These are phyloP conservation scores for Globisporangium alternatum DNA, from an alignment of 352 stramenopile species.

Conservation along the genomic window DNA sequence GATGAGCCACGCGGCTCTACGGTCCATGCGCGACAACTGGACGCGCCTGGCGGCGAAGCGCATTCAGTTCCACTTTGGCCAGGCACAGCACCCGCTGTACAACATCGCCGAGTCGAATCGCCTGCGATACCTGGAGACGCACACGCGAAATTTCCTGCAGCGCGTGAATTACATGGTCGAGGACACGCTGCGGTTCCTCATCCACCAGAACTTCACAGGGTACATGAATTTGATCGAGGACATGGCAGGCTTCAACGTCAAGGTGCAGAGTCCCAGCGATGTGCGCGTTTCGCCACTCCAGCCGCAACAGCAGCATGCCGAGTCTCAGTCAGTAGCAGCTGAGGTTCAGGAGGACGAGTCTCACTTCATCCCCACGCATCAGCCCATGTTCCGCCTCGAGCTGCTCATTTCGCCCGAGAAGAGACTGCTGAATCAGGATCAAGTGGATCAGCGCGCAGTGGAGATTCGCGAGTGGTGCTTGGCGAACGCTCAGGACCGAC, in stretches of 20 bases:
- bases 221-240: conserved; percentile 70
- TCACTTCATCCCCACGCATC: conserved; percentile 28
- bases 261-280: conserved; percentile 44
- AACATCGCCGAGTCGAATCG: conserved; percentile 68
- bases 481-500: conserved; percentile 47
- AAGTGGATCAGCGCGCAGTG: conserved; percentile 41
- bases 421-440: conserved; percentile 49
- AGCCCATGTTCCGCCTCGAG: conserved; percentile 73
- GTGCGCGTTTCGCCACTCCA: conserved; percentile 25
- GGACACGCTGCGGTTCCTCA: conserved; percentile 58
- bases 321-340: neutral
- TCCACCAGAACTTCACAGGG: conserved; percentile 63
- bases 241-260: conserved; percentile 60
- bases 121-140: conserved; percentile 59
- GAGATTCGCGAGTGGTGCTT: conserved; percentile 68
- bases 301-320: neutral
- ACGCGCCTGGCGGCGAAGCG: conserved; percentile 66
- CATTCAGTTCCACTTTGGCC: conserved; percentile 63
- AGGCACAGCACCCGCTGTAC: conserved; percentile 51
- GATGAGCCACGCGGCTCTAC: conserved; percentile 65
- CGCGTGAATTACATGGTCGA: conserved; percentile 85
- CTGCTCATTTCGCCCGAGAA: conserved; percentile 61
- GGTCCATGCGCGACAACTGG: conserved; percentile 80
- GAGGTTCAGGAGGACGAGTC: neutral
- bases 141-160: conserved; percentile 56